Percentiles rank a stretch among this genome's conserved stretches.
Evolutionary conservation across 129 eudicot species (phyloP).

Genomic region (Saussurea involucrata): DNA sequence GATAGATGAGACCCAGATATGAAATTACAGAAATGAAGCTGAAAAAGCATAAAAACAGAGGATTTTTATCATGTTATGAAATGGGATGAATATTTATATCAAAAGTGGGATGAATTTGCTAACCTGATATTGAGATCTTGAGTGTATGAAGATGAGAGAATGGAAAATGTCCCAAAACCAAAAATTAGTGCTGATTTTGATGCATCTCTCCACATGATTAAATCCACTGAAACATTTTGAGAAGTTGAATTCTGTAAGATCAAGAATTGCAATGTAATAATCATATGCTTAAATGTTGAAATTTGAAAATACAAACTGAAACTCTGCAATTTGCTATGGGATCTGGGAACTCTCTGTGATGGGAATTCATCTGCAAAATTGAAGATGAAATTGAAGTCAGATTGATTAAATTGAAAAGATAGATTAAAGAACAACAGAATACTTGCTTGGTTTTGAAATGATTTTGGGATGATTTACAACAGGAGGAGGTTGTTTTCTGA

Average conservation of each 20-base stretch:
- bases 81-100: not conserved
- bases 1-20: constrained; percentile 80
- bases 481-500: constrained; percentile 40
- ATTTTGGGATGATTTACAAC: constrained; percentile 37
- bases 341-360: constrained; percentile 40
- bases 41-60: constrained; percentile 21
- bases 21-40: constrained; percentile 79
- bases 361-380: constrained; percentile 28
- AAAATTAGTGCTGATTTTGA: constrained; percentile 80
- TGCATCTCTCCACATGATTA: constrained; percentile 86
- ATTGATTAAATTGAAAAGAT: not conserved
- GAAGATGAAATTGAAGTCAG: constrained; percentile 5
- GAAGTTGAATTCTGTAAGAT: not conserved
- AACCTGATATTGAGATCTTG: constrained; percentile 82
- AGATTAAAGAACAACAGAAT: not conserved
- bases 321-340: constrained; percentile 55
- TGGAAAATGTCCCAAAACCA: constrained; percentile 78
- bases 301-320: constrained; percentile 43
- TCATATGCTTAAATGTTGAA: not conserved
- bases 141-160: constrained; percentile 77
- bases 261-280: not conserved
- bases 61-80: constrained; percentile 11
- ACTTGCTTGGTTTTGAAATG: constrained; percentile 55
- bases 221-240: constrained; percentile 55
- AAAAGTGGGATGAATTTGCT: not conserved